Evolutionary conservation across 108 stramenopile species (phyloP).

Genomic region (Parmales sp.): DNA sequence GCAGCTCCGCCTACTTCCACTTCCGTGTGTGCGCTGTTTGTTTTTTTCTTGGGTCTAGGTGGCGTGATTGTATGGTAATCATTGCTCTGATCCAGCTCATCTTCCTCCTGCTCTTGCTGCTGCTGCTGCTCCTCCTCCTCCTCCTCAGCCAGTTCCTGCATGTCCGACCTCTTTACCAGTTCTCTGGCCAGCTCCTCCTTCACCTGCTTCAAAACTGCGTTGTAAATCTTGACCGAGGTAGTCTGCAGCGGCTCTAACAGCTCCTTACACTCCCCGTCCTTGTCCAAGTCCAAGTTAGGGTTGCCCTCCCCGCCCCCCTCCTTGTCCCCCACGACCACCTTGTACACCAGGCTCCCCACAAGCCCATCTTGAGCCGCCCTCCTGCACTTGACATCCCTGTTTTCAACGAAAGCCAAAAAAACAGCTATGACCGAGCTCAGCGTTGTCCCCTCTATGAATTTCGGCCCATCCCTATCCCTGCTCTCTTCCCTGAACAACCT

Average conservation of each 20-base stretch:
- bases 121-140: background rate
- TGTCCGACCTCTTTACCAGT: background rate
- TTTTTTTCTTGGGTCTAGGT: too few species aligned
- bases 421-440: slow-evolving; percentile 31
- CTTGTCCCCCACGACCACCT: background rate
- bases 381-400: slow-evolving; percentile 42
- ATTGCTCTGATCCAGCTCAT: background rate
- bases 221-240: background rate
- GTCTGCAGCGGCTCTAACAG: too few species aligned
- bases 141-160: background rate
- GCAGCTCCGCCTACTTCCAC: background rate
- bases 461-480: too few species aligned
- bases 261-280: too few species aligned
- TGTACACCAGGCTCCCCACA: background rate
- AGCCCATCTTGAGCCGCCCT: slow-evolving; percentile 7
- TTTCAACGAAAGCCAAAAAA: slow-evolving; percentile 33
- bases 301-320: background rate
- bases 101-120: background rate
- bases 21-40: background rate
- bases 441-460: slow-evolving; percentile 25
- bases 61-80: too few species aligned
- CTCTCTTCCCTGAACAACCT: too few species aligned
- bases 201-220: background rate
- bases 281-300: background rate
- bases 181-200: background rate